A percentile compares a stretch with the other conserved stretches of the same genome.
phyloP scores from a whole-genome alignment of 257 asterid genomes.

The Coffea eugenioides region DNA sequence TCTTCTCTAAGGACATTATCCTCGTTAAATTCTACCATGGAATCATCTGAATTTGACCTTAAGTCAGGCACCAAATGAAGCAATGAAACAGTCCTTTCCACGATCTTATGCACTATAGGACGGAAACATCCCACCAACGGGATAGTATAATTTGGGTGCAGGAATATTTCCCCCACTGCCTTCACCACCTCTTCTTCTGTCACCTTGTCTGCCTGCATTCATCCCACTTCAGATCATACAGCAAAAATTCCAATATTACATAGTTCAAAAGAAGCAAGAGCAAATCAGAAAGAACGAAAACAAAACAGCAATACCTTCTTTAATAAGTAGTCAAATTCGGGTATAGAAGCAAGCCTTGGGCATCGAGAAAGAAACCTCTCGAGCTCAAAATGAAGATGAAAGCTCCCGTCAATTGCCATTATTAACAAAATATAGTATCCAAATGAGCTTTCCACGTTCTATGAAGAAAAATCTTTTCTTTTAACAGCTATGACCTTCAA shows the following conservation, averaged over 20 bases:
- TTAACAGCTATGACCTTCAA: not conserved
- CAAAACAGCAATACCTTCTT: slow-evolving; percentile 48
- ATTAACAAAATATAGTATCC: not conserved
- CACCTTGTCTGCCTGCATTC: slow-evolving; percentile 57
- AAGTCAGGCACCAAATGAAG: slow-evolving; percentile 59
- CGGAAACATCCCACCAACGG: slow-evolving; percentile 85
- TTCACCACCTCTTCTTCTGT: slow-evolving; percentile 69
- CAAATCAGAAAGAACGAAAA: not conserved
- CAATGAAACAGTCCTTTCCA: slow-evolving; percentile 52
- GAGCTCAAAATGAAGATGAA: slow-evolving; percentile 54
- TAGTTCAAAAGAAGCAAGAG: not conserved
- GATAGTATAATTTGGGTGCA: slow-evolving; percentile 81
- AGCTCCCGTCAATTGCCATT: slow-evolving; percentile 81
- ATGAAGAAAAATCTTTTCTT: not conserved
- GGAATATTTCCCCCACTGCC: slow-evolving; percentile 60
- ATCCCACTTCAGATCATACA: not conserved
- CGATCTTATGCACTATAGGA: slow-evolving; percentile 56
- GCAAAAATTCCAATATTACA: not conserved
- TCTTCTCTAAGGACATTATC: slow-evolving; percentile 44
- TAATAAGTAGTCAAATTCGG: slow-evolving; percentile 40
- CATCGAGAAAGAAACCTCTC: slow-evolving; percentile 57
- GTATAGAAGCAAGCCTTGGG: slow-evolving; percentile 53
- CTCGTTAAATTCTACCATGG: slow-evolving; percentile 42
- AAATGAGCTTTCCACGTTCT: not conserved
- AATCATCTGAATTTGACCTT: slow-evolving; percentile 42